phyloP scores from a whole-genome alignment of 2,329 filamentous ascomycete genomes.

The Exophiala dermatitidis region DNA sequence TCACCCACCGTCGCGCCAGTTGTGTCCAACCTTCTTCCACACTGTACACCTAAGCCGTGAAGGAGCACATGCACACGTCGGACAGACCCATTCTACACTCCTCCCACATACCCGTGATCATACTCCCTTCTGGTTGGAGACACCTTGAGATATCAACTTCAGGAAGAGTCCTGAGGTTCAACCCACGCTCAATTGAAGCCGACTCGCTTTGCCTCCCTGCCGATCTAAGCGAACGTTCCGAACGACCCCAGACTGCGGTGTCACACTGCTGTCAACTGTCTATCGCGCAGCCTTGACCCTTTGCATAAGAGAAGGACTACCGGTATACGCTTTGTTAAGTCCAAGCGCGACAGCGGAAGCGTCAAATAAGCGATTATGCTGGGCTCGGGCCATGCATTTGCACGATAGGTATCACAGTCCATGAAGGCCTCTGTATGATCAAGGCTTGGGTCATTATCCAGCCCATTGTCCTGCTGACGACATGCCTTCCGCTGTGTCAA shows the following conservation, averaged over 20 bases:
- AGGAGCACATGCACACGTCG: background rate
- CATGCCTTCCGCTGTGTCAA: constrained; percentile 23
- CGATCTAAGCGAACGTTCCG: background rate
- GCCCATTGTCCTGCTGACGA: constrained; percentile 7
- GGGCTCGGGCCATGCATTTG: constrained; percentile 19
- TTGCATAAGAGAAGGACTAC: constrained; percentile 10
- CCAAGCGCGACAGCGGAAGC: background rate
- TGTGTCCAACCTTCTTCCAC: background rate
- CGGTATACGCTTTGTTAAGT: constrained; percentile 2
- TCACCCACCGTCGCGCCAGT: background rate
- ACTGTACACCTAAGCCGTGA: background rate
- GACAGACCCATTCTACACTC: background rate
- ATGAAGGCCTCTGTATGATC: constrained; percentile 18
- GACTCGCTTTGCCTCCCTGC: background rate
- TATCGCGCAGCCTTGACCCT: background rate
- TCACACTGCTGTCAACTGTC: constrained; percentile 1
- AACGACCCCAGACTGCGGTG: background rate
- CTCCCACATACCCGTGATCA: background rate
- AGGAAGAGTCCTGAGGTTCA: background rate
- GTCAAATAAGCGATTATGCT: constrained; percentile 5
- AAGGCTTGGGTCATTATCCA: constrained; percentile 1
- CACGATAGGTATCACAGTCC: constrained; percentile 19
- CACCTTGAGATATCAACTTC: background rate
- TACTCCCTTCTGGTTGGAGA: background rate
- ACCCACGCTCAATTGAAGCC: background rate